A percentile compares a stretch with the other conserved stretches of the same genome.
phyloP scores from a whole-genome alignment of 345 rosid genomes.

The Erysimum cheiranthoides region DNA sequence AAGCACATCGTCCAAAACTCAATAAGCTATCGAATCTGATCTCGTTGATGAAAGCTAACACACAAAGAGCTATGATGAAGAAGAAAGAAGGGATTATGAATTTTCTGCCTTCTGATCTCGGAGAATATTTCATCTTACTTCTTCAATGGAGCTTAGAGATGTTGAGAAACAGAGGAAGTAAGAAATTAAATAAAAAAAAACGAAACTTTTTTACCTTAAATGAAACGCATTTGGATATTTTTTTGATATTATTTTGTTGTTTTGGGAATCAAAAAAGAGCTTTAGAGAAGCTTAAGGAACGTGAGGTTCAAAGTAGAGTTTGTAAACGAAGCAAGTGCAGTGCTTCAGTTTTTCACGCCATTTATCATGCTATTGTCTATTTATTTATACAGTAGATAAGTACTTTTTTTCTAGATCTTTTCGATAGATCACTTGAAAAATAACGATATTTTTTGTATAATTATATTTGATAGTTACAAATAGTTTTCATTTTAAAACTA shows the following conservation, averaged over 20 bases:
- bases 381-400: not conserved
- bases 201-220: not conserved
- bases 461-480: not conserved
- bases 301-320: constrained; percentile 47
- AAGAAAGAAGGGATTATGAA: constrained; percentile 59
- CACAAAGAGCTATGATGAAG: constrained; percentile 68
- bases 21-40: constrained; percentile 55
- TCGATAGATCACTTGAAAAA: not conserved
- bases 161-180: constrained; percentile 28
- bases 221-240: constrained; percentile 19
- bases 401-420: no score
- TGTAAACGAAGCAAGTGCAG: constrained; percentile 47
- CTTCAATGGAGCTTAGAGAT: not conserved
- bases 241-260: not conserved
- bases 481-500: no score
- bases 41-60: constrained; percentile 65
- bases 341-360: constrained; percentile 46
- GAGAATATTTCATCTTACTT: constrained; percentile 40
- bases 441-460: not conserved
- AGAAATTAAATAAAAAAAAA: constrained; percentile 20
- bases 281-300: constrained; percentile 50
- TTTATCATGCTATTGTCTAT: constrained; percentile 31
- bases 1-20: constrained; percentile 59
- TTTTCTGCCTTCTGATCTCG: constrained; percentile 42
- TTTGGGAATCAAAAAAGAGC: constrained; percentile 23